Evolutionary conservation across 352 stramenopile genomes (phyloP).

Genomic region (Phytophthora pinifolia): DNA sequence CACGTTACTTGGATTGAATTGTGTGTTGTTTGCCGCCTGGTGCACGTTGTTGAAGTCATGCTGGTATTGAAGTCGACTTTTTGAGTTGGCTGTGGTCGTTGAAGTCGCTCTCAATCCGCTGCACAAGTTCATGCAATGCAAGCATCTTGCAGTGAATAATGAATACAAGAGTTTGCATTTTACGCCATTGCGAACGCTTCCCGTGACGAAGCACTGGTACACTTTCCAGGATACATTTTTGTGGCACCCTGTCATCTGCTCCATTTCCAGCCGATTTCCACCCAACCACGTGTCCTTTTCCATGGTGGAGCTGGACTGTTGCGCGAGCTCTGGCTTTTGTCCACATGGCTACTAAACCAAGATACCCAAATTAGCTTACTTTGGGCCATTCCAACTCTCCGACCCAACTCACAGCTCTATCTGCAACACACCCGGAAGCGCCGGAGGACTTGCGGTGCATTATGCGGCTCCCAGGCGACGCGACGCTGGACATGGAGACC

Average conservation of each 20-base stretch:
- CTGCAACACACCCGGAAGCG: slow-evolving; percentile 1
- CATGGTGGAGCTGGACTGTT: slow-evolving; percentile 3
- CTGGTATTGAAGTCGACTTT: too few relatives aligned
- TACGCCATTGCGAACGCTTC: too few relatives aligned
- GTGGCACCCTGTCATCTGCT: neutral
- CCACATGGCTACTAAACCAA: neutral
- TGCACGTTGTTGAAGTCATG: too few relatives aligned
- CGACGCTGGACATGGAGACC: slow-evolving; percentile 12
- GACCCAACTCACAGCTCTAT: slow-evolving; percentile 1
- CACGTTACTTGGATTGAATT: too few relatives aligned
- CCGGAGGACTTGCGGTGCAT: slow-evolving; percentile 1
- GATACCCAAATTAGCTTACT: neutral
- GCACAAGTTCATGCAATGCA: neutral
- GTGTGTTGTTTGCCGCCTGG: too few relatives aligned
- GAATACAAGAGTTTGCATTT: too few relatives aligned
- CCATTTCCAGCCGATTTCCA: neutral
- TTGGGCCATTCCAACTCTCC: slow-evolving; percentile 7
- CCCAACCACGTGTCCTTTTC: slow-evolving; percentile 7
- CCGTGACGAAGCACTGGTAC: slow-evolving; percentile 1
- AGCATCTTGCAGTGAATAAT: neutral
- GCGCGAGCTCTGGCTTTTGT: neutral
- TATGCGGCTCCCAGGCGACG: slow-evolving; percentile 16
- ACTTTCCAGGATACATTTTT: neutral
- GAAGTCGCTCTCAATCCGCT: too few relatives aligned
- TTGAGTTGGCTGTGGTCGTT: too few relatives aligned